Evolutionary conservation across 441 rosid genomes (phyloP).

Genomic region (Viola pubescens): DNA sequence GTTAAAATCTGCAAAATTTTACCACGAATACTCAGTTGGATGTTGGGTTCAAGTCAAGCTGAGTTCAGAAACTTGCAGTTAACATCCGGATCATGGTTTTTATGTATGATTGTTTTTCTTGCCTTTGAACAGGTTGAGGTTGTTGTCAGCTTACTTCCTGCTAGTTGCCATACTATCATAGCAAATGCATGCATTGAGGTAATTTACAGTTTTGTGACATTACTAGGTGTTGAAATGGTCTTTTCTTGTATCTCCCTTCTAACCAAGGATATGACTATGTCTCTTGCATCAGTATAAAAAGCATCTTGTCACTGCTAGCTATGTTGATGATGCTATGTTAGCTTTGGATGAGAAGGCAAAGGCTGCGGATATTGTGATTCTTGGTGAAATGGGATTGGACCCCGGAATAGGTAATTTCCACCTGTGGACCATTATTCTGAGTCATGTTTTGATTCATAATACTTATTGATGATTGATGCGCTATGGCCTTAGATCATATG

Average conservation of each 20-base stretch:
- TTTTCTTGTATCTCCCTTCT: conserved; percentile 7
- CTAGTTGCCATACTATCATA: conserved; percentile 56
- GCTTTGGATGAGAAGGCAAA: conserved; percentile 63
- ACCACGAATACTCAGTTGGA: neutral
- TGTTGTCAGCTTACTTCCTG: conserved; percentile 78
- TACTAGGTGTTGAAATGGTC: neutral
- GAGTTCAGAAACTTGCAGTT: neutral
- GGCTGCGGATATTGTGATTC: conserved; percentile 67
- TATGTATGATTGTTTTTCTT: conserved; percentile 1
- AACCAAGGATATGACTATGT: conserved; percentile 12
- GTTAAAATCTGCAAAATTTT: no score
- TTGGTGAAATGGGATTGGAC: conserved; percentile 94
- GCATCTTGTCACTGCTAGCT: conserved; percentile 94
- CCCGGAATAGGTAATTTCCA: conserved; percentile 75
- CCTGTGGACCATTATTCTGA: neutral
- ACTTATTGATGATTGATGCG: neutral
- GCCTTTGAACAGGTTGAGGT: conserved; percentile 60
- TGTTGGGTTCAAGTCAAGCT: neutral
- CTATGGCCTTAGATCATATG: conserved; percentile 70
- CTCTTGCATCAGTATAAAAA: conserved; percentile 57
- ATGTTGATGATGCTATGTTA: conserved; percentile 66
- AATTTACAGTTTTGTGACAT: conserved; percentile 13
- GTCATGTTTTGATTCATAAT: conserved; percentile 3
- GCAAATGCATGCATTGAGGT: conserved; percentile 85
- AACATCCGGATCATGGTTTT: neutral